phyloP scores from a whole-genome alignment of 148 eudicot species.

The Cornus florida region DNA sequence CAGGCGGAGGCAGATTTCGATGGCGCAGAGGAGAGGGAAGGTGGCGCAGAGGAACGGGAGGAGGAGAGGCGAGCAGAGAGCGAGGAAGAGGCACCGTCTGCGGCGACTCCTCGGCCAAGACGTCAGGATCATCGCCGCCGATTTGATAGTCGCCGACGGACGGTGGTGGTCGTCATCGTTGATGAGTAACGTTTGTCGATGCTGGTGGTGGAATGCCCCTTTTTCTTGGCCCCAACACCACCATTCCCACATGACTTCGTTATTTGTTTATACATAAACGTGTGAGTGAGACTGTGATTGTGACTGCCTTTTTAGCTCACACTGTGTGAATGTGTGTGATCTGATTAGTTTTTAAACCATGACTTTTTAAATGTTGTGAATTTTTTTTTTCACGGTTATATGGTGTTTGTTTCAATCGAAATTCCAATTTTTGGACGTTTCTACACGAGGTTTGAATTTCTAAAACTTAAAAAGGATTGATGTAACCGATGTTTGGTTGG shows the following conservation, averaged over 20 bases:
- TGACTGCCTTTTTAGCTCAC: not conserved
- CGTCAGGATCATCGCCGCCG: conserved; percentile 6
- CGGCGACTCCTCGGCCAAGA: conserved; percentile 38
- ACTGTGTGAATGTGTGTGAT: not conserved
- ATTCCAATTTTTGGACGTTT: too few species aligned
- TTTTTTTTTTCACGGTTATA: too few species aligned
- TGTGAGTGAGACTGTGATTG: not conserved
- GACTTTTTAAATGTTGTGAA: too few species aligned
- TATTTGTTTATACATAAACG: not conserved
- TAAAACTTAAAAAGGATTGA: too few species aligned
- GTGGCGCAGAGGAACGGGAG: conserved; percentile 41
- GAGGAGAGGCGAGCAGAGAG: conserved; percentile 41
- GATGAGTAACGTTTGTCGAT: not conserved
- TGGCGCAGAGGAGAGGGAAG: conserved; percentile 43
- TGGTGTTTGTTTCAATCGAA: too few species aligned
- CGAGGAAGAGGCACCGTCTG: conserved; percentile 30
- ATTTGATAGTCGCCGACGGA: conserved; percentile 12
- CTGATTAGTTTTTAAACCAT: too few species aligned
- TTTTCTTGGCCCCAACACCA: not conserved
- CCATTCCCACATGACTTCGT: conserved; percentile 7
- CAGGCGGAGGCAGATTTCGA: conserved; percentile 32
- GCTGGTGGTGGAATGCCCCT: not conserved
- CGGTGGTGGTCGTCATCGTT: not conserved
- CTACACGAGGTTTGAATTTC: too few species aligned
- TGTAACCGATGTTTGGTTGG: too few species aligned